Conservation (phyloP, 768 basidiomycete species). For the Podaxis carcinomalis region DNA sequence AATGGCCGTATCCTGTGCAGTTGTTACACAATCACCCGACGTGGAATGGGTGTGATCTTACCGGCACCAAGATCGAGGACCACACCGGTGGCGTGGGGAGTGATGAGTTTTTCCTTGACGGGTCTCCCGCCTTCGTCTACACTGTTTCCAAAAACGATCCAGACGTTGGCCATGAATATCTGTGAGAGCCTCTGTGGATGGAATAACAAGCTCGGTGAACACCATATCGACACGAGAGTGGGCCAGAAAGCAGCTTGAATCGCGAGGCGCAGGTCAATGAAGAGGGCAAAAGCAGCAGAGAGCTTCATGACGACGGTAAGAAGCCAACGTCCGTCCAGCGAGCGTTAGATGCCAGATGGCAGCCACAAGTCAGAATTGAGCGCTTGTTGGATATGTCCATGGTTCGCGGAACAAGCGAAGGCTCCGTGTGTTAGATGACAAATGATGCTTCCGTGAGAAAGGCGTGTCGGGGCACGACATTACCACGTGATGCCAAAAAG, state of each 20-base stretch:
- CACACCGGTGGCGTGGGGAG: conserved; percentile 49
- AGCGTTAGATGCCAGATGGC: not conserved
- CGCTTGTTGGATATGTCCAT: not conserved
- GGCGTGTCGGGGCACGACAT: not conserved
- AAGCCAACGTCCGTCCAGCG: not conserved
- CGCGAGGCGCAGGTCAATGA: conserved; percentile 38
- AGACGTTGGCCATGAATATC: conserved; percentile 56
- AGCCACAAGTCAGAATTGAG: not conserved
- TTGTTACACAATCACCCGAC: not conserved
- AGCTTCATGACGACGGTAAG: conserved; percentile 37
- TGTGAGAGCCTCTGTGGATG: conserved; percentile 41
- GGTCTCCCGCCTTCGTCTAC: conserved; percentile 38
- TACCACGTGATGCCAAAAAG: not conserved
- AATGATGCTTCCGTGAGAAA: not conserved
- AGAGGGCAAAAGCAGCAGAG: conserved; percentile 34
- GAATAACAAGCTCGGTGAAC: conserved; percentile 40
- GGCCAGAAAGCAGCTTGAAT: conserved; percentile 36
- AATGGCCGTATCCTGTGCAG: conserved; percentile 57
- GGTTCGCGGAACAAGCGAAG: not conserved
- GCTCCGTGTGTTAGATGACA: not conserved
- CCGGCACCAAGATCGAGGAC: conserved; percentile 72
- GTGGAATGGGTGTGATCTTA: conserved; percentile 17
- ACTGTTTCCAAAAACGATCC: conserved; percentile 44
- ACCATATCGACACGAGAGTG: conserved; percentile 37
- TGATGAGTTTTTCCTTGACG: conserved; percentile 46